phyloP scores from a whole-genome alignment of 768 basidiomycete species.

The Scleroderma citrinum region DNA sequence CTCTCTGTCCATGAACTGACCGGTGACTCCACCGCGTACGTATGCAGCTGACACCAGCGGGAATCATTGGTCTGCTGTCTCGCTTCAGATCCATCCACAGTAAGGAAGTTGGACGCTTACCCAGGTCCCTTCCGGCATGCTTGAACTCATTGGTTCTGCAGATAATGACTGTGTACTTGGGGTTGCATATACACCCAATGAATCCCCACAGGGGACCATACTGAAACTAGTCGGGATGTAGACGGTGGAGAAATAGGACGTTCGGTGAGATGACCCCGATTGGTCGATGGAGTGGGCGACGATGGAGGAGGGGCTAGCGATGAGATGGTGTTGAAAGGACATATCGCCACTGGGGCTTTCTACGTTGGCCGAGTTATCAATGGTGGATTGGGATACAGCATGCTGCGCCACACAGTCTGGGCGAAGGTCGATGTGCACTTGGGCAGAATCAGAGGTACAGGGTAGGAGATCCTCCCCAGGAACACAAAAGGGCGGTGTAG shows the following conservation, averaged over 20 bases:
- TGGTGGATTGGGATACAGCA: conserved; percentile 16
- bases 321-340: conserved; percentile 9
- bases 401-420: conserved; percentile 13
- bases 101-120: conserved; percentile 8
- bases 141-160: not conserved
- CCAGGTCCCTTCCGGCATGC: conserved; percentile 8
- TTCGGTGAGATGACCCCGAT: conserved; percentile 28
- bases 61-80: conserved; percentile 10
- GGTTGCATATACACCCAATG: conserved; percentile 6
- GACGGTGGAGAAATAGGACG: conserved; percentile 15
- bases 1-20: conserved; percentile 26
- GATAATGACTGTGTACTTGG: not conserved
- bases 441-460: conserved; percentile 9
- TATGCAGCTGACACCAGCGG: conserved; percentile 9
- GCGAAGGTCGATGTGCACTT: not conserved
- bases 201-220: conserved; percentile 8
- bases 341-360: conserved; percentile 19
- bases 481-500: conserved; percentile 10
- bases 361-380: conserved; percentile 19
- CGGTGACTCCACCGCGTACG: conserved; percentile 18
- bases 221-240: conserved; percentile 11
- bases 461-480: conserved; percentile 11
- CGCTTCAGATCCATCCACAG: conserved; percentile 6
- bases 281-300: conserved; percentile 10
- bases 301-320: conserved; percentile 2